Evolutionary conservation across 306 rosid species (phyloP), one percentile per base, ranked within the genome.

Genomic region (Quercus mongolica): DNA sequence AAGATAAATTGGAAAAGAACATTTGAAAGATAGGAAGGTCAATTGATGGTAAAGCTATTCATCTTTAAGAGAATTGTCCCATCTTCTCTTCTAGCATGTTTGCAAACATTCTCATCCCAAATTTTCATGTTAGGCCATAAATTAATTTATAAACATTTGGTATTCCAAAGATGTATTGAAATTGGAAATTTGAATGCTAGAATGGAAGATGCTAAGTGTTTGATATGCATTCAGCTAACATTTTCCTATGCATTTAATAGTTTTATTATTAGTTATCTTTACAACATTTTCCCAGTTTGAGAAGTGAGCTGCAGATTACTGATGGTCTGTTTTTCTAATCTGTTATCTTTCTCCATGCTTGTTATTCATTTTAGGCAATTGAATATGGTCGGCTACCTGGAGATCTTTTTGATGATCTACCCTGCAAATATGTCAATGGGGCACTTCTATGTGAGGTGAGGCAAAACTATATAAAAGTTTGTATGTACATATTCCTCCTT

Each of bases 361-460:
- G 44, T 72, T 57, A 31, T 51, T 41, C 46, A 20, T 31, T 62
- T 56, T 63, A 95, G 99, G 98, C 98, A 76, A 96, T 96, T 82
- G 99, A 96, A 82, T 90, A 93, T 74, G 98, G 97, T 71, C 90
- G 89, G 81, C 82, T 93, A 86, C 99, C 97, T 76, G 94, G 96
- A 80, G 98, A 96, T 80, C 86, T 93, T 78, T 88, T 93, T 65
- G 97, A 91, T 85, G 97, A 90, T 79, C 88, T 95, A 80, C 97
- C 99, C 71, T 91, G 96, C 90, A 96, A 93, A 78, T 96, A 83
- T 80, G 79, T 91, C 74, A 90, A 93, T 75, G 98, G 98, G 82
- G 81, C 96, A 77, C 88, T 93, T 69, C 83, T 82, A 77, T 96
- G 98, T 81, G 99, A 96, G 98, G 99, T 90, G 79, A 87, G 94